These are phyloP conservation scores for Schizothecium vesticola DNA, from an alignment of 495 filamentous ascomycete genomes.

Conservation along the genomic window DNA sequence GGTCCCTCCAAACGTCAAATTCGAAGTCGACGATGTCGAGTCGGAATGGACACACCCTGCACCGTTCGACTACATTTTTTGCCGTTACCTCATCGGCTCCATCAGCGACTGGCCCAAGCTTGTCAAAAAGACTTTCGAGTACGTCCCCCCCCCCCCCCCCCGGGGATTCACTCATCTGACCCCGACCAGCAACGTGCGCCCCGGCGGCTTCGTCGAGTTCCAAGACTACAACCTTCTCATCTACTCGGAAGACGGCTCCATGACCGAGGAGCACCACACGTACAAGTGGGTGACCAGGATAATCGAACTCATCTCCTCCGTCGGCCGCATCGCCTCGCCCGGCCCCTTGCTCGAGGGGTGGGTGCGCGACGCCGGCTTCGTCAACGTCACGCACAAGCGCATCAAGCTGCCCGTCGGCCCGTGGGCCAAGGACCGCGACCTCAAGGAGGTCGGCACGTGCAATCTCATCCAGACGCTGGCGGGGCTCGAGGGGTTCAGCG, in stretches of 20 bases:
- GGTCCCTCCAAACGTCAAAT: constrained; percentile 60
- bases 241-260: constrained; percentile 50
- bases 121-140: constrained; percentile 42
- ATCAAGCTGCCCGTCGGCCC: constrained; percentile 54
- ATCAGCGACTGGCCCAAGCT: constrained; percentile 57
- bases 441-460: constrained; percentile 47
- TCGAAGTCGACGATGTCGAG: constrained; percentile 60
- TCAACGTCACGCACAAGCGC: constrained; percentile 42
- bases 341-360: constrained; percentile 32
- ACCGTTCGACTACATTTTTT: constrained; percentile 59
- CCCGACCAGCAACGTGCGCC: constrained; percentile 40
- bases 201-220: constrained; percentile 58
- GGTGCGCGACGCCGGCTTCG: constrained; percentile 51
- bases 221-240: constrained; percentile 47
- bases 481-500: constrained; percentile 39
- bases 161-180: background rate
- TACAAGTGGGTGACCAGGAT: constrained; percentile 29
- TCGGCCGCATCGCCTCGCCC: constrained; percentile 38
- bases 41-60: constrained; percentile 47
- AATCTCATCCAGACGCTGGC: constrained; percentile 36
- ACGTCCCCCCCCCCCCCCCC: background rate
- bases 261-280: constrained; percentile 35
- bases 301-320: constrained; percentile 31
- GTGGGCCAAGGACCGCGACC: constrained; percentile 52
- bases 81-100: constrained; percentile 50